Conservation (phyloP, 2,329 filamentous ascomycete genomes). For the Diplodia mutila region DNA sequence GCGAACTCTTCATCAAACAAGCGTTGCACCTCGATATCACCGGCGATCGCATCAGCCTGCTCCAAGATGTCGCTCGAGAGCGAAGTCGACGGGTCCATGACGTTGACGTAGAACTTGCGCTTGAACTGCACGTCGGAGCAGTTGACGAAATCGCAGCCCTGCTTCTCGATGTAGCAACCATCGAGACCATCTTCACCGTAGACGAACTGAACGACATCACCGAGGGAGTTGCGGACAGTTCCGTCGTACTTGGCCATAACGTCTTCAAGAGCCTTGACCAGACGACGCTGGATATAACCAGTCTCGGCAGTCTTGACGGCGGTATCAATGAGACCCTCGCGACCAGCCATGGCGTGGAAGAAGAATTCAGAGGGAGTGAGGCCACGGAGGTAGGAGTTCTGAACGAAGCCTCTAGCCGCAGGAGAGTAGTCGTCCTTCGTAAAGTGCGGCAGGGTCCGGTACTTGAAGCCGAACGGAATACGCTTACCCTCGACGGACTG, state of each 20-base stretch:
- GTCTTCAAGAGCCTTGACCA: conserved; percentile 97
- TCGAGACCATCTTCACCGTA: conserved; percentile 98
- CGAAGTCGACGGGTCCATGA: conserved; percentile 71
- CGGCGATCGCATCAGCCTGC: conserved; percentile 81
- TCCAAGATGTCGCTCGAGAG: conserved; percentile 75
- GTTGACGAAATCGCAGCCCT: conserved; percentile 83
- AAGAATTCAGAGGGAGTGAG: conserved; percentile 97
- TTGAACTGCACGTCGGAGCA: conserved; percentile 79
- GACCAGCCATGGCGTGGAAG: conserved; percentile 99
- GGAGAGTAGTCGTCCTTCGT: conserved; percentile 99
- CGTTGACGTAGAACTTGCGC: conserved; percentile 80
- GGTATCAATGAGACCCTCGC: conserved; percentile 99
- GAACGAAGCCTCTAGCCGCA: conserved; percentile 94
- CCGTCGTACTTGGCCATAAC: conserved; percentile 97
- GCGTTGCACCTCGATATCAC: conserved; percentile 84
- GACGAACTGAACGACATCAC: conserved; percentile 94
- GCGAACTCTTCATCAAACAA: conserved; percentile 90
- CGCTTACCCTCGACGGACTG: conserved; percentile 98
- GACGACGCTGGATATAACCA: conserved; percentile 96
- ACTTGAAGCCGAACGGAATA: conserved; percentile 99
- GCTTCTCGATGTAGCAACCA: conserved; percentile 90
- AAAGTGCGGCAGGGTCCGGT: conserved; percentile 94
- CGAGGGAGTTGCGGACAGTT: conserved; percentile 93
- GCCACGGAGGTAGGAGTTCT: conserved; percentile 97
- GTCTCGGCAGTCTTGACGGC: conserved; percentile 99